Evolutionary conservation across 2,329 filamentous ascomycete genomes (phyloP), one percentile per base, ranked within the genome.

Genomic region (Tolypocladium tropicale): DNA sequence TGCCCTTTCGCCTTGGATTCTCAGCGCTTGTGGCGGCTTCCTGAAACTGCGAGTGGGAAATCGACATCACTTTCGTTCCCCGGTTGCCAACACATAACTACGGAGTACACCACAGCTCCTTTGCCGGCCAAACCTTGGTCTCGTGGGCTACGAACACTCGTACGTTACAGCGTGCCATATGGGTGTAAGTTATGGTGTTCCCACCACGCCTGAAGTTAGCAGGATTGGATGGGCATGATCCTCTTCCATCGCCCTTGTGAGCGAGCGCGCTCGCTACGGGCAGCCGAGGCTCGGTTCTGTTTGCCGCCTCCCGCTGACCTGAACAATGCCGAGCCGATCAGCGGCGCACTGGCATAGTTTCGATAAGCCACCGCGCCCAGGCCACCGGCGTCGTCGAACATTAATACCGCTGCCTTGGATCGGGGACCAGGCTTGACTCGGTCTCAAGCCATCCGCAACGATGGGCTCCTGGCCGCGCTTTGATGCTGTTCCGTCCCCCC

Each of bases 31-130:
- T 33, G 49, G 49, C 54, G 36, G 30, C 14, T 21, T 34, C 21
- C 49, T 52, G 49, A 56, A 52, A 49, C 54, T 53, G 39, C n/a
- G 12, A 30, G 25, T 43, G n/a, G n/a, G n/a, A n/a, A n/a, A n/a
- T n/a, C n/a, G 5, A 48, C 32, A 7, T 30, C 25, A 16, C 32
- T 49, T 18, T 33, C 16, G 21, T 48, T n/a, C n/a, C n/a, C n/a
- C n/a, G n/a, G n/a, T n/a, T n/a, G n/a, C n/a, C n/a, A n/a, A n/a
- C n/a, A n/a, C n/a, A n/a, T n/a, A n/a, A n/a, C n/a, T n/a, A n/a
- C n/a, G n/a, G n/a, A n/a, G n/a, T n/a, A n/a, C n/a, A n/a, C 25
- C 14, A 18, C 43, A 48, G 12, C 23, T 28, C 2, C 14, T 25
- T 10, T 30, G 6, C 39, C 43, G 25, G 25, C 16, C 43, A 9